Evolutionary conservation across 768 basidiomycete species (phyloP), one percentile per base, ranked within the genome.

Genomic region (Pisolithus marmoratus): DNA sequence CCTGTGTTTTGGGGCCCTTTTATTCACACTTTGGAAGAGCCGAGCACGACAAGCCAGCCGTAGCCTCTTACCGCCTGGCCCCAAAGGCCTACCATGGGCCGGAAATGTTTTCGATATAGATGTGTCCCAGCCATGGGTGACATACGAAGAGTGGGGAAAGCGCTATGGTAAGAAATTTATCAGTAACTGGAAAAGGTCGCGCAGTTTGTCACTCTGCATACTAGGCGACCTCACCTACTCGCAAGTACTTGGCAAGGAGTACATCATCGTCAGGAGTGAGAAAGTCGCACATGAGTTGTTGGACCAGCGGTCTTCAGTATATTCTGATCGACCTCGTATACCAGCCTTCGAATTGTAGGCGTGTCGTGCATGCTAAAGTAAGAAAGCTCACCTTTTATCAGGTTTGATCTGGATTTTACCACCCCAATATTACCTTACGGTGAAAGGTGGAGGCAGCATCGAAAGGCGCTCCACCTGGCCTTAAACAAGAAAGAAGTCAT

Each of bases 251-350:
- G 41, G 41, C 2, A 20, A 52, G 41, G 54, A 60, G 12, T 56
- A 65, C 24, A 36, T 68, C 42, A 54, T 69, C 26, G 52, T 69
- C 12, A 61, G 60, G 37, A 61, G 57, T 31, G 46, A 56, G 29
- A 48, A 60, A 36, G 52, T 54, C 5, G 67, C 61, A 4, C 54
- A 53, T 26, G 65, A 65, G 41, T 58, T 70, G 12, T 49, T 69
- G 49, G 60, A 68, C 6, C 58, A 63, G 31, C 62, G 64, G 17
- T 55, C 60, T 36, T 52, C 59, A 2, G 64, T 56, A 26, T 69
- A 68, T 52, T 67, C 66, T 27, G 67, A 68, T 42, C 48, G 69
- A n/a, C 66, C 66, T 2, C 43, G 49, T 8, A 41, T 63, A 24
- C 52, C 61, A 15, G 50, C 8, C 1, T 15, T 17, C 5, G 38